Conservation (phyloP, 495 filamentous ascomycete species). For the Extremus antarcticus region DNA sequence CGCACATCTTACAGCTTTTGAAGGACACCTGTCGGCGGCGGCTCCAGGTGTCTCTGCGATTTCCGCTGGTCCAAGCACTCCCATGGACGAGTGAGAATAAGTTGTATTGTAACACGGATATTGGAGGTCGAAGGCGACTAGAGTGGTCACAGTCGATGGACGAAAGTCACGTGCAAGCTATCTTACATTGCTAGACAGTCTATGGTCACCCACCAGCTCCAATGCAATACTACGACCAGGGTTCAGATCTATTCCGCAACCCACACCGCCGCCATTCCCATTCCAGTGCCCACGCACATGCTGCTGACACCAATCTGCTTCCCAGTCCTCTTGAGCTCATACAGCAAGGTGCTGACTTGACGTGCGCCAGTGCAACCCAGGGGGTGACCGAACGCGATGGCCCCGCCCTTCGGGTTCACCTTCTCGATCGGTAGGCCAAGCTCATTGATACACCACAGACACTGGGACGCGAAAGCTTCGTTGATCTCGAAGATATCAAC, state of each 20-base stretch:
- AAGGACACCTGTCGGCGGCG: no score
- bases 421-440: slow-evolving; percentile 68
- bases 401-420: slow-evolving; percentile 81
- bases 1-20: no score
- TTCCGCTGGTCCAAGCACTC: neutral
- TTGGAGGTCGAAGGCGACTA: neutral
- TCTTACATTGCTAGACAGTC: no score
- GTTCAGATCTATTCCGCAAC: slow-evolving; percentile 55
- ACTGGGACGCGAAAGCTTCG: slow-evolving; percentile 95
- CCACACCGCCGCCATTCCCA: slow-evolving; percentile 96
- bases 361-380: slow-evolving; percentile 88
- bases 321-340: slow-evolving; percentile 69
- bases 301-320: slow-evolving; percentile 82
- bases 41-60: neutral
- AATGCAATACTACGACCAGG: neutral
- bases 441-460: slow-evolving; percentile 84
- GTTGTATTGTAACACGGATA: neutral
- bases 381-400: slow-evolving; percentile 97
- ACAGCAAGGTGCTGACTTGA: slow-evolving; percentile 85
- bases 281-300: slow-evolving; percentile 96
- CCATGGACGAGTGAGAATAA: neutral
- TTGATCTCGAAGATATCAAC: slow-evolving; percentile 99
- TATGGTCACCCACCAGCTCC: no score
- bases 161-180: no score
- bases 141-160: no score